Base-by-base conservation (phyloP, 441 rosid species). In the Gossypium laxum region DNA sequence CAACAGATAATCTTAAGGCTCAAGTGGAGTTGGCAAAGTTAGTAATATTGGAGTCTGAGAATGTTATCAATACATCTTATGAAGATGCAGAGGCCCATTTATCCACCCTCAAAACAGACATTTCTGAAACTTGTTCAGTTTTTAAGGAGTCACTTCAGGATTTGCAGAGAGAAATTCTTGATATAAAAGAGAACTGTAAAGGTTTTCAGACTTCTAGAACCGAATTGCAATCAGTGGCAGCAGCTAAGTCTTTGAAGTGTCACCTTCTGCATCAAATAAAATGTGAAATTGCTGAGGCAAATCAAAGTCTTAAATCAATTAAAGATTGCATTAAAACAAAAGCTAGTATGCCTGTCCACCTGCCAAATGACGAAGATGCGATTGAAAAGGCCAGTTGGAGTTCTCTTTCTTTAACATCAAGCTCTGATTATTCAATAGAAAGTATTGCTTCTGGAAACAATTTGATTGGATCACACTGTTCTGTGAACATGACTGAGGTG, bases 341-440 rank as follows among this genome's bases (percentile, higher is more conserved):
- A 73, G 70, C 64, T 66, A 73, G 70, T 43, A 56, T 62, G 69
- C 73, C 63, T 60, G 63, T 77, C 47, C 71, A 51, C 75, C 69
- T 59, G 12, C 74, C 76, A 30, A 74, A 26, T 66, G 86, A 83
- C 62, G 89, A 79, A 75, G 73, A 75, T 74, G 60, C 57, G 57
- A 79, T 77, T 30, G 86, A 83, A 69, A 81, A 72, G 71, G 82
- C 84, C 75, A 79, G 75, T 56, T 82, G 75, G 84, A 85, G 83
- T 82, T 74, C 82, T 75, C 85, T 81, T 80, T 79, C 75, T 85
- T 85, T 87, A 50, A 80, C 86, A 50, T 85, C 86, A 75, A 79
- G 77, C 74, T 87, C 85, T 73, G 90, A 79, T 34, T 79, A 75
- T 75, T 86, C 88, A 70, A 71, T 66, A 61, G 83, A 77, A 72